Evolutionary conservation across 352 stramenopile species (phyloP).

Genomic region (Phytophthora pseudosyringae): DNA sequence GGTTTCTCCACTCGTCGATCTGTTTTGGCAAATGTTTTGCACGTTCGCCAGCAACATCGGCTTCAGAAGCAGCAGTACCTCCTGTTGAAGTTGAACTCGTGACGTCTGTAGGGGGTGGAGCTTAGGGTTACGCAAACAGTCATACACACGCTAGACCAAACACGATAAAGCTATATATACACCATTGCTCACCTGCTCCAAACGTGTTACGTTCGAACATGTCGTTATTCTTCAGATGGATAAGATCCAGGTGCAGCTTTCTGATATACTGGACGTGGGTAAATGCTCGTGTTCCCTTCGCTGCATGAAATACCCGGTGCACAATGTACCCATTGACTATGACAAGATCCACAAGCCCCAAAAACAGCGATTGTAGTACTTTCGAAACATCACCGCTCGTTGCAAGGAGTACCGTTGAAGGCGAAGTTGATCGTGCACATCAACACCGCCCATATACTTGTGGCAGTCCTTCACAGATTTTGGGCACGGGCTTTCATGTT

Average conservation of each 20-base stretch:
- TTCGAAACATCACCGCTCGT: constrained; percentile 4
- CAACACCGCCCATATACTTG: neutral
- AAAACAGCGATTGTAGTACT: constrained; percentile 17
- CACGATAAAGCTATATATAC: too few relatives aligned
- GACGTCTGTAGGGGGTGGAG: too few relatives aligned
- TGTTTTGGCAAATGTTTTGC: neutral
- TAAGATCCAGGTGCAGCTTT: too few relatives aligned
- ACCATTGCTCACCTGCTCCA: too few relatives aligned
- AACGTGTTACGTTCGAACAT: constrained; percentile 8
- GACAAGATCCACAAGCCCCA: constrained; percentile 6
- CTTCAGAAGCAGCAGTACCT: too few relatives aligned
- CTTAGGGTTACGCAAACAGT: too few relatives aligned
- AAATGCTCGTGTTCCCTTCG: neutral
- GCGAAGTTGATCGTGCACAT: constrained; percentile 8
- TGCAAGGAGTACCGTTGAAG: constrained; percentile 7
- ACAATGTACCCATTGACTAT: constrained; percentile 13
- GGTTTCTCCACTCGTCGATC: constrained; percentile 3
- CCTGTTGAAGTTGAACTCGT: too few relatives aligned
- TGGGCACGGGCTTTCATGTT: constrained; percentile 5
- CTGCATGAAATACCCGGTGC: neutral
- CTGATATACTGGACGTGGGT: constrained; percentile 16
- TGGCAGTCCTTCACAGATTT: constrained; percentile 12
- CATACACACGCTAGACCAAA: too few relatives aligned
- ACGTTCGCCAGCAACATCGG: too few relatives aligned
- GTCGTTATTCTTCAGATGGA: neutral